Percentiles rank a stretch among this genome's conserved stretches.
phyloP scores from a whole-genome alignment of 2,329 filamentous ascomycete species.

The Biscogniauxia mediterranea region DNA sequence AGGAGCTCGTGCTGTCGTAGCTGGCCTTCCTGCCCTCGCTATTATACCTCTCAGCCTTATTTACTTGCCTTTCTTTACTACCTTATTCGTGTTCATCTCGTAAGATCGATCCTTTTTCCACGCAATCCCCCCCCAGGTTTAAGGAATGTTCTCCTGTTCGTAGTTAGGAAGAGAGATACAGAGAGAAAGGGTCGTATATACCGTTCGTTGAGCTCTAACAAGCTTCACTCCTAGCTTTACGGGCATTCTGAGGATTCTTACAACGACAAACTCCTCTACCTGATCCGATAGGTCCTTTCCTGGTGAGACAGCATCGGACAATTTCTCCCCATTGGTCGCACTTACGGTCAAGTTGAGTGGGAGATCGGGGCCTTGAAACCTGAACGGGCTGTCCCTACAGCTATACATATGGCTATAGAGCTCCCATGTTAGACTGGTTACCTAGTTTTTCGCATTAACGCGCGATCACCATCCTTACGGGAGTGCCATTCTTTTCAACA shows the following conservation, averaged over 20 bases:
- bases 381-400: conserved; percentile 5
- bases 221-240: conserved; percentile 9
- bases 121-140: not conserved
- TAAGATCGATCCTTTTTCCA: not conserved
- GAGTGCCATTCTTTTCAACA: conserved; percentile 16
- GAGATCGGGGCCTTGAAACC: conserved; percentile 8
- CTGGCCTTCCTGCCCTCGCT: conserved; percentile 3
- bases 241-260: conserved; percentile 9
- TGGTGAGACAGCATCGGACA: conserved; percentile 9
- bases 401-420: conserved; percentile 16
- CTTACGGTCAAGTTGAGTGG: conserved; percentile 14
- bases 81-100: conserved; percentile 3
- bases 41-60: conserved; percentile 21
- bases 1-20: conserved; percentile 20
- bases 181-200: conserved; percentile 1
- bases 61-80: conserved; percentile 11
- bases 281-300: conserved; percentile 6
- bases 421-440: conserved; percentile 1
- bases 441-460: conserved; percentile 7
- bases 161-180: not conserved
- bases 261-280: conserved; percentile 10
- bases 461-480: conserved; percentile 6
- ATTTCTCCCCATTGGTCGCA: conserved; percentile 7
- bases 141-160: not conserved
- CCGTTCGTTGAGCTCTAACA: conserved; percentile 8